Conservation (phyloP, 78 protist genomes). For the Chrysochromulina parva region DNA sequence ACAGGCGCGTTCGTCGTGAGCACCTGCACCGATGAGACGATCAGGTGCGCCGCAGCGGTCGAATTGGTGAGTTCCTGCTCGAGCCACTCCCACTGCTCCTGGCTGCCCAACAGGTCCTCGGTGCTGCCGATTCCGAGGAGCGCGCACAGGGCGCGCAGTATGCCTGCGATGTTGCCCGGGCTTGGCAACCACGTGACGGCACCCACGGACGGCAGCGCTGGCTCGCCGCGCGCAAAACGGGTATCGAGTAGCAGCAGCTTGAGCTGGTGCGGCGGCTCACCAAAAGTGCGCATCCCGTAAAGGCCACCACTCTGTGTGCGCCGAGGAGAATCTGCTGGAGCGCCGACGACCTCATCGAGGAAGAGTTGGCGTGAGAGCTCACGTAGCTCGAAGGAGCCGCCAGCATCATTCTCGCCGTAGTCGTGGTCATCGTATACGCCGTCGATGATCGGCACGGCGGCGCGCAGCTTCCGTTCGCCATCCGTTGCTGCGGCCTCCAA, state of each 20-base stretch:
- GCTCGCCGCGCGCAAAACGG: neutral
- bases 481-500: too few species aligned
- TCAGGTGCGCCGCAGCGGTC: neutral
- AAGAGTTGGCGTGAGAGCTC: neutral
- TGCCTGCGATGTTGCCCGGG: neutral
- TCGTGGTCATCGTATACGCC: conserved; percentile 27
- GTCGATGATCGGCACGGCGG: neutral
- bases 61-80: neutral
- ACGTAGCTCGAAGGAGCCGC: neutral
- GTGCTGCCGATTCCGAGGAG: neutral
- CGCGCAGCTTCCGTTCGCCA: too few species aligned
- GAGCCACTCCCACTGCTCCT: conserved; percentile 27
- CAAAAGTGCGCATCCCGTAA: neutral
- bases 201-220: neutral
- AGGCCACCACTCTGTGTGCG: neutral
- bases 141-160: too few species aligned
- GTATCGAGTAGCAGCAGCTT: neutral
- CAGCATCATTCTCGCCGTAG: neutral
- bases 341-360: neutral
- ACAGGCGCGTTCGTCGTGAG: neutral
- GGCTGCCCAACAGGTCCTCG: neutral
- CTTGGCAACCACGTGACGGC: neutral
- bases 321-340: neutral
- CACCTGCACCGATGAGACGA: neutral
- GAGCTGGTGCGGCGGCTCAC: neutral